These are phyloP conservation scores for Chaetoceros muelleri DNA, from an alignment of 108 stramenopile genomes.

Conservation along the genomic window DNA sequence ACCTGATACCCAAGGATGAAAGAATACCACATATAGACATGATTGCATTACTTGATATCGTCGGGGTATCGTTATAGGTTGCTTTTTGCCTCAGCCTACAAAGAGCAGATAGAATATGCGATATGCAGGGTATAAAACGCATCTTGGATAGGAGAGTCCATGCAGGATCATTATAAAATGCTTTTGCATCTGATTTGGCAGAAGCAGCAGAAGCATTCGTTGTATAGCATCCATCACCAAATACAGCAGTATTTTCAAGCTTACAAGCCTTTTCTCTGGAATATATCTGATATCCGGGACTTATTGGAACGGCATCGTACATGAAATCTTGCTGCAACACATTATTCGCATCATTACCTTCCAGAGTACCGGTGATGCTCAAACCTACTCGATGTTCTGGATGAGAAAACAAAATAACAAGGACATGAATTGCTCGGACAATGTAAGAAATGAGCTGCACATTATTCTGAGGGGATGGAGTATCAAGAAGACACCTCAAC, in stretches of 20 bases:
- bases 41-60: slow-evolving; percentile 30
- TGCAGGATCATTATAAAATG: slow-evolving; percentile 67
- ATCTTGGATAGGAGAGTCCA: slow-evolving; percentile 80
- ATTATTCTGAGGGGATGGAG: slow-evolving; percentile 25
- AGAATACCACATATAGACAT: slow-evolving; percentile 58
- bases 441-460: slow-evolving; percentile 37
- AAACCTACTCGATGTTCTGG: slow-evolving; percentile 59
- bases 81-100: slow-evolving; percentile 5
- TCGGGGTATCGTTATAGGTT: slow-evolving; percentile 1
- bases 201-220: slow-evolving; percentile 63
- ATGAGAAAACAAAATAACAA: slow-evolving; percentile 45
- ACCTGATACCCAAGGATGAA: slow-evolving; percentile 57
- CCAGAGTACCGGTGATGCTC: slow-evolving; percentile 8
- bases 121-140: slow-evolving; percentile 71
- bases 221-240: slow-evolving; percentile 46
- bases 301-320: slow-evolving; percentile 64
- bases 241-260: slow-evolving; percentile 17
- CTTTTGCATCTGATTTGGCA: slow-evolving; percentile 62
- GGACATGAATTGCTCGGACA: slow-evolving; percentile 36
- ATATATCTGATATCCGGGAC: slow-evolving; percentile 36
- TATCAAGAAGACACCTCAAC: slow-evolving; percentile 70
- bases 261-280: slow-evolving; percentile 30
- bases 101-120: slow-evolving; percentile 33
- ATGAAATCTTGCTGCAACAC: slow-evolving; percentile 41
- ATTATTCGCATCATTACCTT: slow-evolving; percentile 9